These are phyloP conservation scores for Melianthus villosus DNA, from an alignment of 441 rosid species.

Conservation along the genomic window DNA sequence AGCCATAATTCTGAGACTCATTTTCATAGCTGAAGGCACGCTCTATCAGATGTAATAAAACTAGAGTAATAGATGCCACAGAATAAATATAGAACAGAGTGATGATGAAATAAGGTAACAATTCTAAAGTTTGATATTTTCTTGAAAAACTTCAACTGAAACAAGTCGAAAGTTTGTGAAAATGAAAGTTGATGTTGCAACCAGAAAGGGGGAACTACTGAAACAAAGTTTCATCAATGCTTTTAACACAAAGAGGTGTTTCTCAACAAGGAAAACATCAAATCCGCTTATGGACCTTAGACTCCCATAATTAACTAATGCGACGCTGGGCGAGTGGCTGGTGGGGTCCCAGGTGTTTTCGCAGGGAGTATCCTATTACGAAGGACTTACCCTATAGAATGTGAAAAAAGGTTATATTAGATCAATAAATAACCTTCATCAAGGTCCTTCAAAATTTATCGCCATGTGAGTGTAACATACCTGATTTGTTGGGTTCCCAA, in stretches of 20 bases:
- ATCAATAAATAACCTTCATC: neutral
- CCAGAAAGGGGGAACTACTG: no score
- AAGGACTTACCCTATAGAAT: constrained; percentile 11
- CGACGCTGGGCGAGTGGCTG: constrained; percentile 5
- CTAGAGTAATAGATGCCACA: no score
- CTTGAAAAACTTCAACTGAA: no score
- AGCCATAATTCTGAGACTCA: no score
- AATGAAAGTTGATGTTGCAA: no score
- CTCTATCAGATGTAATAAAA: no score
- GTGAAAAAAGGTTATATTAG: neutral
- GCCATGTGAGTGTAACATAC: neutral
- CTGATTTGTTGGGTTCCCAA: constrained; percentile 11
- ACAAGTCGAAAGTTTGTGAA: no score
- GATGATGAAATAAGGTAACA: no score
- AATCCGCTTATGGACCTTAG: neutral
- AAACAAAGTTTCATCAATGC: neutral
- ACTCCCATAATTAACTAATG: neutral
- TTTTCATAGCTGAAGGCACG: no score
- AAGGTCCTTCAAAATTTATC: neutral
- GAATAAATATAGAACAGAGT: no score
- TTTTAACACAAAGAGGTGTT: neutral
- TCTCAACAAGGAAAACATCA: neutral
- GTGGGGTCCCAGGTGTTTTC: constrained; percentile 12
- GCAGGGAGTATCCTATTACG: constrained; percentile 12
- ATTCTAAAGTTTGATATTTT: no score